Evolutionary conservation across 768 basidiomycete species (phyloP).

Genomic region (Rhodotorula sphaerocarpa): DNA sequence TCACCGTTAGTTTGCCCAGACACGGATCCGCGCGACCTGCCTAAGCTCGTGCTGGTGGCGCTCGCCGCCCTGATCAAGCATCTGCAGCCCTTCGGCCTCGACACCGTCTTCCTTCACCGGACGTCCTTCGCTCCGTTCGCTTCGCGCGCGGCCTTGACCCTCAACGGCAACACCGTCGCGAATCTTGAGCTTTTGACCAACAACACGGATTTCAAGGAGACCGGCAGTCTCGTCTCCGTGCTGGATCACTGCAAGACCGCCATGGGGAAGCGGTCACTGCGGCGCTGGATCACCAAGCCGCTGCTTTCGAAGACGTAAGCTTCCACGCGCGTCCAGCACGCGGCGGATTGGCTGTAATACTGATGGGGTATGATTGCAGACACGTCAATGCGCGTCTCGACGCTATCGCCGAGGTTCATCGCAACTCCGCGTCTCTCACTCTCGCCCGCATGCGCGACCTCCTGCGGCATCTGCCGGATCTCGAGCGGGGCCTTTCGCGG

Average conservation of each 20-base stretch:
- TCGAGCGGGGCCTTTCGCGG: constrained; percentile 58
- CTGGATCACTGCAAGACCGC: constrained; percentile 78
- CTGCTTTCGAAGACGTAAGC: constrained; percentile 52
- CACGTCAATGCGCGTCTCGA: constrained; percentile 66
- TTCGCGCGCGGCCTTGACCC: constrained; percentile 69
- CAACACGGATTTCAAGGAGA: constrained; percentile 64
- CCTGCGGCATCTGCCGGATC: constrained; percentile 25
- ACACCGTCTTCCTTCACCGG: constrained; percentile 57
- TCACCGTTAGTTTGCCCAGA: too few species aligned
- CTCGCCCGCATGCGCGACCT: constrained; percentile 51
- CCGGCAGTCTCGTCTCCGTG: constrained; percentile 73
- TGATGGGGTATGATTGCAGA: constrained; percentile 45
- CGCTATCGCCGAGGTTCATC: constrained; percentile 71
- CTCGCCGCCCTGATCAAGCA: constrained; percentile 66
- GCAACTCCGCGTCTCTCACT: constrained; percentile 37
- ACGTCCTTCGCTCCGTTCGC: constrained; percentile 50
- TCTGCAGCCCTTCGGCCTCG: constrained; percentile 64
- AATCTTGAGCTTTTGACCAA: constrained; percentile 91
- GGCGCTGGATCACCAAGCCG: constrained; percentile 78
- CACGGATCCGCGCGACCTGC: constrained; percentile 52
- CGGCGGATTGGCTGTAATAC: neutral
- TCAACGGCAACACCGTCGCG: constrained; percentile 75
- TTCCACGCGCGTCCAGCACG: constrained; percentile 34
- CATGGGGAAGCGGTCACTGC: constrained; percentile 76
- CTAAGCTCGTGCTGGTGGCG: constrained; percentile 55